Conservation (phyloP, 2,329 filamentous ascomycete genomes). For the Phyllosticta paracitricarpa region DNA sequence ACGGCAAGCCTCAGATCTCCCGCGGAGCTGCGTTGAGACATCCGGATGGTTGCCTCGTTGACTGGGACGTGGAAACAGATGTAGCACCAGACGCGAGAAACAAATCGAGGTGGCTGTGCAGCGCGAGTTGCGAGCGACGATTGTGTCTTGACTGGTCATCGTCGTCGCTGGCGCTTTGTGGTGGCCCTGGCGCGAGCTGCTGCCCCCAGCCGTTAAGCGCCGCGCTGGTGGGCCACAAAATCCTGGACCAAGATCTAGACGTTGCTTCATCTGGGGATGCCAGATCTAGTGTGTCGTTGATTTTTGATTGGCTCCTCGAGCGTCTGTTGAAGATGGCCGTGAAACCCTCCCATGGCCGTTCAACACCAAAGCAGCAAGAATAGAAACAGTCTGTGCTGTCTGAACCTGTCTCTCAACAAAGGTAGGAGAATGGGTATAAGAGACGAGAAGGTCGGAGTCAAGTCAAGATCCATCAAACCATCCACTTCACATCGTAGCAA, state of each 20-base stretch:
- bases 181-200: slow-evolving; percentile 4
- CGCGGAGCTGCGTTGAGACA: slow-evolving; percentile 3
- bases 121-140: background rate
- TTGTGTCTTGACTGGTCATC: background rate
- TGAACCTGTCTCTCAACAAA: background rate
- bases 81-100: background rate
- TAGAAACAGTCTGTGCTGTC: slow-evolving; percentile 5
- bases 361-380: background rate
- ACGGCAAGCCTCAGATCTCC: slow-evolving; percentile 1
- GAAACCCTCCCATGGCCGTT: slow-evolving; percentile 3
- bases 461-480: background rate
- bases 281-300: background rate
- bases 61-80: slow-evolving; percentile 1
- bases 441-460: background rate
- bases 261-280: background rate
- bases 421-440: background rate
- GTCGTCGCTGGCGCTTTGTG: slow-evolving; percentile 1
- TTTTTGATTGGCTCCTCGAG: slow-evolving; percentile 3
- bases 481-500: slow-evolving; percentile 17
- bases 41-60: slow-evolving; percentile 1
- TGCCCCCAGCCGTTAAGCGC: background rate
- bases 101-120: slow-evolving; percentile 3
- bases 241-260: background rate
- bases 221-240: background rate
- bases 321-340: slow-evolving; percentile 3